phyloP scores from a whole-genome alignment of 129 eudicot genomes.

The Artemisia argyi region DNA sequence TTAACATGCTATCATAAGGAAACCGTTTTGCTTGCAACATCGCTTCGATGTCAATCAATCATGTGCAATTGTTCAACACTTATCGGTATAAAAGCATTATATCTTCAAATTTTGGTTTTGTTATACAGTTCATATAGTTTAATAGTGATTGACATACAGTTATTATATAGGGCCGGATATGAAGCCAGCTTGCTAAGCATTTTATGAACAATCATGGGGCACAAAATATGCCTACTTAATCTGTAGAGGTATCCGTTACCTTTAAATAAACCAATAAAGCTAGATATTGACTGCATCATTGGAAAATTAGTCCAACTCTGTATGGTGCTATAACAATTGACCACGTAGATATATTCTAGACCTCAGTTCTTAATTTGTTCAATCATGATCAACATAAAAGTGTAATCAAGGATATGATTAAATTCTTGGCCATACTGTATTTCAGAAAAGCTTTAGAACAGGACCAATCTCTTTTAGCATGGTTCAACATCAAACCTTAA shows the following conservation, averaged over 20 bases:
- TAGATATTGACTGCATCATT: not conserved
- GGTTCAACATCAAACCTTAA: not conserved
- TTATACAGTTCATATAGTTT: not conserved
- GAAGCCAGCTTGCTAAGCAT: not conserved
- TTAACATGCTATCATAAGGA: constrained; percentile 24
- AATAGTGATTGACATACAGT: not conserved
- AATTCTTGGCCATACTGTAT: not conserved
- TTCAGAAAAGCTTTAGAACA: not conserved
- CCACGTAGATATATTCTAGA: not conserved
- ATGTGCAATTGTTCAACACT: no score
- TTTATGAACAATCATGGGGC: not conserved
- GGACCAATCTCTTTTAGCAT: not conserved
- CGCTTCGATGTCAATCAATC: not conserved
- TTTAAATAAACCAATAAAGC: no score
- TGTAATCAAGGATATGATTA: not conserved
- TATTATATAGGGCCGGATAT: not conserved
- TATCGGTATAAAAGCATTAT: no score
- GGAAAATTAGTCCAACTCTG: not conserved
- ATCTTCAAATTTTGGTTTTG: no score
- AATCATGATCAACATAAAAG: not conserved
- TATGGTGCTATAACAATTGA: not conserved
- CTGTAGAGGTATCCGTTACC: not conserved
- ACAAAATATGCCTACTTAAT: not conserved
- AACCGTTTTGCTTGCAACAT: not conserved
- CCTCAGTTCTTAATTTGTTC: not conserved